Percentiles rank a stretch among this genome's conserved stretches.
These are phyloP conservation scores for Silene noctiflora DNA, from an alignment of 179 eudicot genomes.

Conservation along the genomic window DNA sequence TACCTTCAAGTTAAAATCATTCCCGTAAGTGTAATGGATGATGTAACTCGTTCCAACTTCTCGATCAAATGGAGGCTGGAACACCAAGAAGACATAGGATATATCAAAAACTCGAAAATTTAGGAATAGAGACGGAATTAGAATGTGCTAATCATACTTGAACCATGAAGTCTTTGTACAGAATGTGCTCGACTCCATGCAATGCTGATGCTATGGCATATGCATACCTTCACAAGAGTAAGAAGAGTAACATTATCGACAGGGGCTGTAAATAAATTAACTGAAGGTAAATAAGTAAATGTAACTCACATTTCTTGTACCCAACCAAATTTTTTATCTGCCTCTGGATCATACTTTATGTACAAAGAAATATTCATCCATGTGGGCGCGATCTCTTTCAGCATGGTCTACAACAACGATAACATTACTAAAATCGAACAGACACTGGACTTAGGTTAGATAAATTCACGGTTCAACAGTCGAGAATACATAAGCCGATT, in stretches of 20 bases:
- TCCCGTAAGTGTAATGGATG: slow-evolving; percentile 77
- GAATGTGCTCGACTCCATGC: slow-evolving; percentile 82
- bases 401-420: slow-evolving; percentile 7
- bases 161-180: slow-evolving; percentile 86
- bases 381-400: slow-evolving; percentile 86
- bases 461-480: too few relatives aligned
- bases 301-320: slow-evolving; percentile 76
- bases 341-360: slow-evolving; percentile 92
- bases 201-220: slow-evolving; percentile 97
- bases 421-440: not conserved
- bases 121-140: not conserved
- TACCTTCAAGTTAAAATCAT: slow-evolving; percentile 75
- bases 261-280: not conserved
- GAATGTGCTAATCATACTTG: slow-evolving; percentile 44
- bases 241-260: not conserved
- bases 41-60: slow-evolving; percentile 55
- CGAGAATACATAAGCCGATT: not conserved
- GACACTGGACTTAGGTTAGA: not conserved
- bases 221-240: slow-evolving; percentile 60
- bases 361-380: slow-evolving; percentile 93
- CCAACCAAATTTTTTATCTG: slow-evolving; percentile 96
- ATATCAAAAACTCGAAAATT: not conserved
- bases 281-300: not conserved
- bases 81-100: not conserved
- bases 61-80: slow-evolving; percentile 73